Percentiles rank a stretch among this genome's conserved stretches.
phyloP scores from a whole-genome alignment of 495 filamentous ascomycete species.

The Aspergillus biplanus region DNA sequence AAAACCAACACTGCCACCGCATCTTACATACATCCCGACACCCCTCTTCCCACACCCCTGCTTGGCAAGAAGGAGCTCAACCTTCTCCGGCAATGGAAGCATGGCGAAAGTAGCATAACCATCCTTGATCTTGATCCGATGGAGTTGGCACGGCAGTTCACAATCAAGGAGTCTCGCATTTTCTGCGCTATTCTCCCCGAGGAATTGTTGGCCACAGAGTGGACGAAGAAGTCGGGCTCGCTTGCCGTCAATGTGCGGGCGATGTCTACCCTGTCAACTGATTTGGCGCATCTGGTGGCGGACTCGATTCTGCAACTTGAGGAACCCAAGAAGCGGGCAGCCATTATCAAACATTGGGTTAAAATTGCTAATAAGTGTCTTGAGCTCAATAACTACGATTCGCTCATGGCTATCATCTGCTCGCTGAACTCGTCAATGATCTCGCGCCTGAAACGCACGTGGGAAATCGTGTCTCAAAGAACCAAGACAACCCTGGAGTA shows the following conservation, averaged over 20 bases:
- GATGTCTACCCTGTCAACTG: slow-evolving; percentile 91
- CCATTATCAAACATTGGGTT: slow-evolving; percentile 96
- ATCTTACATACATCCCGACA: slow-evolving; percentile 69
- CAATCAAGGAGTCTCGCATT: slow-evolving; percentile 88
- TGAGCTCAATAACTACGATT: slow-evolving; percentile 93
- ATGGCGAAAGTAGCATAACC: slow-evolving; percentile 66
- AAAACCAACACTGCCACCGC: slow-evolving; percentile 79
- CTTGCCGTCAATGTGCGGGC: slow-evolving; percentile 90
- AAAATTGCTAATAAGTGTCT: slow-evolving; percentile 90
- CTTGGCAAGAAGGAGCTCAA: slow-evolving; percentile 76
- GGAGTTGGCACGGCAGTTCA: slow-evolving; percentile 91
- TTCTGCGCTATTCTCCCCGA: slow-evolving; percentile 93
- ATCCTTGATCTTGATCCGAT: slow-evolving; percentile 93
- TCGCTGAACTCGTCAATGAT: slow-evolving; percentile 91
- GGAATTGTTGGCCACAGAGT: slow-evolving; percentile 90
- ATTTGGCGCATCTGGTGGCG: slow-evolving; percentile 90
- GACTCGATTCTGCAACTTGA: slow-evolving; percentile 87
- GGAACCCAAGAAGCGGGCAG: slow-evolving; percentile 88
- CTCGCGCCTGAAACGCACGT: slow-evolving; percentile 86
- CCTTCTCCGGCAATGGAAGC: slow-evolving; percentile 74
- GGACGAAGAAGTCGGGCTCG: slow-evolving; percentile 81
- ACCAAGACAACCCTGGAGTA: slow-evolving; percentile 78
- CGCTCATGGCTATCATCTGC: slow-evolving; percentile 95
- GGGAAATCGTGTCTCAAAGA: slow-evolving; percentile 87
- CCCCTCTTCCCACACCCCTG: slow-evolving; percentile 67